Percentiles rank a stretch among this genome's conserved stretches.
phyloP scores from a whole-genome alignment of 1,284 basidiomycete genomes.

The Cutaneotrichosporon dermatis region DNA sequence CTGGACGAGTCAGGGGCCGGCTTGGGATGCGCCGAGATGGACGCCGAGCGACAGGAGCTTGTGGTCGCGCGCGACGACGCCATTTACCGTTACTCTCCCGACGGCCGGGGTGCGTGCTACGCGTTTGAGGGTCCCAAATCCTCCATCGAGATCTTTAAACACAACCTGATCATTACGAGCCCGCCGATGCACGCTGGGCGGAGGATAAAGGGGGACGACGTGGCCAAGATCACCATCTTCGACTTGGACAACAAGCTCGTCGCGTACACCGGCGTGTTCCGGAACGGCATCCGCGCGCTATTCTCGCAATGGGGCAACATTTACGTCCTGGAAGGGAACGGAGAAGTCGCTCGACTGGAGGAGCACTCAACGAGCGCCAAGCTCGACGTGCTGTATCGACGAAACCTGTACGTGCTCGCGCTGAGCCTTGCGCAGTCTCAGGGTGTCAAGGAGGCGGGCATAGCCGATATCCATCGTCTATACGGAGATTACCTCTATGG shows the following conservation, averaged over 20 bases:
- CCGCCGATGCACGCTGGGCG: constrained; percentile 62
- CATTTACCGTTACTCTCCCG: constrained; percentile 77
- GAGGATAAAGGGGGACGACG: constrained; percentile 51
- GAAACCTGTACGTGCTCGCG: constrained; percentile 69
- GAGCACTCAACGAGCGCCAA: constrained; percentile 77
- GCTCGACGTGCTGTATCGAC: constrained; percentile 73
- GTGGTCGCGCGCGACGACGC: constrained; percentile 88
- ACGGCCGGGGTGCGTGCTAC: constrained; percentile 78
- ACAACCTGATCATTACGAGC: constrained; percentile 83
- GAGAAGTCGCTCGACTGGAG: constrained; percentile 66
- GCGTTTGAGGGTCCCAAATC: constrained; percentile 71
- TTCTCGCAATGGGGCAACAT: constrained; percentile 74
- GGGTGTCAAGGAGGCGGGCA: constrained; percentile 62
- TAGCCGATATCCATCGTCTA: constrained; percentile 79
- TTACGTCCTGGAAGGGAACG: constrained; percentile 70
- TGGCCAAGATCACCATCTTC: constrained; percentile 82
- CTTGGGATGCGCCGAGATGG: constrained; percentile 77
- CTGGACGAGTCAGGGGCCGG: constrained; percentile 83
- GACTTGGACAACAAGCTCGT: constrained; percentile 91
- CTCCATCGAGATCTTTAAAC: constrained; percentile 62
- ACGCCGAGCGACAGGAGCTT: constrained; percentile 65
- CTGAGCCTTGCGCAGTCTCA: constrained; percentile 67
- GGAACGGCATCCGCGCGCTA: constrained; percentile 71
- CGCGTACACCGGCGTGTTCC: constrained; percentile 72
- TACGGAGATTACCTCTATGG: constrained; percentile 89